phyloP scores from a whole-genome alignment of 2,329 filamentous ascomycete species.

The Pseudogymnoascus sp. region DNA sequence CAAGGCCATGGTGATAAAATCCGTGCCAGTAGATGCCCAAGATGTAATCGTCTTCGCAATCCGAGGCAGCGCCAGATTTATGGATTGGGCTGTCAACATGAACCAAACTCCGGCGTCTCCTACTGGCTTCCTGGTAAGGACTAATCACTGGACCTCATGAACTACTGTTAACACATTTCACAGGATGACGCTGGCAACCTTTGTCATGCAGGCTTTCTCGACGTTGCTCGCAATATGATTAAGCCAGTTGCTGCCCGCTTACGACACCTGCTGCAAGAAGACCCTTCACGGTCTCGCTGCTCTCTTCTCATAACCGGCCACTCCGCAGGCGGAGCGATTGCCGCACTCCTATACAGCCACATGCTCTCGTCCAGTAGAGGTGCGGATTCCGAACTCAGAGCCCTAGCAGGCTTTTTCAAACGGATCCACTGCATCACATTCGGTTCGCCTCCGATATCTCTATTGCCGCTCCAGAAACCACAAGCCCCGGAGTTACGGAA shows the following conservation, averaged over 20 bases:
- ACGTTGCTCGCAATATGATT: slow-evolving; percentile 68
- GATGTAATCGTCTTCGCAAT: slow-evolving; percentile 78
- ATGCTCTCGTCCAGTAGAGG: slow-evolving; percentile 55
- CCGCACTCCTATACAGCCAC: slow-evolving; percentile 69
- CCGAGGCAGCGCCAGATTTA: slow-evolving; percentile 68
- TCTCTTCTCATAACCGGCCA: slow-evolving; percentile 79
- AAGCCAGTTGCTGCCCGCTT: slow-evolving; percentile 62
- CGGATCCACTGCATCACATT: slow-evolving; percentile 79
- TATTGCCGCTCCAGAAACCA: slow-evolving; percentile 59
- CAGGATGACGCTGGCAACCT: slow-evolving; percentile 65
- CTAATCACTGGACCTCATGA: neutral
- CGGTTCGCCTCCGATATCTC: slow-evolving; percentile 69
- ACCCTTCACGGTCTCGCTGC: slow-evolving; percentile 55
- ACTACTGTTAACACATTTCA: slow-evolving; percentile 10
- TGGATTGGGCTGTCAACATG: slow-evolving; percentile 82
- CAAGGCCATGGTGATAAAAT: slow-evolving; percentile 80
- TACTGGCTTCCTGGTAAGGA: slow-evolving; percentile 51
- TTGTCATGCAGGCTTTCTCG: slow-evolving; percentile 74
- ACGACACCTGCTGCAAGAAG: slow-evolving; percentile 60
- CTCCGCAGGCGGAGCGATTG: slow-evolving; percentile 77
- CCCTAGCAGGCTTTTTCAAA: slow-evolving; percentile 62
- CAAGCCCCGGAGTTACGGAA: slow-evolving; percentile 42
- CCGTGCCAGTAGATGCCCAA: slow-evolving; percentile 66
- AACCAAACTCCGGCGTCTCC: slow-evolving; percentile 60
- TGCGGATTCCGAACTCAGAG: slow-evolving; percentile 59